Evolutionary conservation across 1,284 basidiomycete genomes (phyloP), one percentile per base, ranked within the genome.

Genomic region (Heterobasidion occidentale): DNA sequence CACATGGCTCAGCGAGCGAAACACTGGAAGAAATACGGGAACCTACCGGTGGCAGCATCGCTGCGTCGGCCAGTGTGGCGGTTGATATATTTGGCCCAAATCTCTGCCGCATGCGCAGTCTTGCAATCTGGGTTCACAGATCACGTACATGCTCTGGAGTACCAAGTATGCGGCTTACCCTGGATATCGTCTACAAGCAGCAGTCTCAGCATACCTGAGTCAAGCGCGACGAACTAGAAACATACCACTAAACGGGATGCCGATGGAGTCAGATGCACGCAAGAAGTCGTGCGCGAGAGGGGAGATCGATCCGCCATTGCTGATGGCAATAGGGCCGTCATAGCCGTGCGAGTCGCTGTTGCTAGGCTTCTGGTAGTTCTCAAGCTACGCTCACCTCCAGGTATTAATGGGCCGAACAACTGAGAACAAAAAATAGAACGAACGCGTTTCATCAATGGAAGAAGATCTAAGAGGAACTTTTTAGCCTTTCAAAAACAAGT

Each of bases 71-170:
- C 85, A 33, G 84, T 88, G 61, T 86, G 78, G 60, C 84, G 78
- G 70, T 87, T 87, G 72, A 88, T 84, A 64, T 87, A 88, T 66
- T 88, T 88, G 47, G 84, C 84, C 85, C 85, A 87, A 57, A 86
- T 84, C 67, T 87, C 85, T 53, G 84, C 77, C 17, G 74, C 84
- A 60, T 87, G 80, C n/a, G 78, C 67, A 42, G 83, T 84, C 56
- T 74, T 69, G 49, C 84, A 74, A 67, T 87, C 84, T 78, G 53
- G 27, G 27, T 5, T 27, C 27, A 5, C 27, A 27, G 27, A 6
- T 27, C 27, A 17, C 47, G n/a, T 14, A 49, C 15, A 12, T 12
- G 12, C 19, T 27, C 27, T 27, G 27, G 6, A 4, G 27, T 27
- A 6, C 27, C 5, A 27, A 27, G 27, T 6, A 6, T 27, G 7